A percentile compares a stretch with the other conserved stretches of the same genome.
Evolutionary conservation across 2,329 filamentous ascomycete species (phyloP).

Genomic region (Fusarium succisae): DNA sequence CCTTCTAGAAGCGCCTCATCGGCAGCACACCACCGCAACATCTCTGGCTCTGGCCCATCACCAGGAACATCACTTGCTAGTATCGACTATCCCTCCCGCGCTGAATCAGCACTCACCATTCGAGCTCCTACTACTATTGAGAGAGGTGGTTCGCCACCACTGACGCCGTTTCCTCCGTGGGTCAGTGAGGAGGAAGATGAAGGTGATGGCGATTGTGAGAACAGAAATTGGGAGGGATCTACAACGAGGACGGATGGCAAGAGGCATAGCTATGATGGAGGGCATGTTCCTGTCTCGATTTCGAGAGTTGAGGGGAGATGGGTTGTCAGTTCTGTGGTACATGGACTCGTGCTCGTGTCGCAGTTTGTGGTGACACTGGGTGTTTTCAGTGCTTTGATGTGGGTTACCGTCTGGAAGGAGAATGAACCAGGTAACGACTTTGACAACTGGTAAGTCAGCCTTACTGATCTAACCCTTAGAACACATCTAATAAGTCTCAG

Average conservation of each 20-base stretch:
- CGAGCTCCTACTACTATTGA: conserved; percentile 19
- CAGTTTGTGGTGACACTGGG: conserved; percentile 40
- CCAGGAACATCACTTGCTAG: conserved; percentile 8
- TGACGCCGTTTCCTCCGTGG: conserved; percentile 45
- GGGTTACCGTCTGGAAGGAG: conserved; percentile 41
- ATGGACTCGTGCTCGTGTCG: conserved; percentile 41
- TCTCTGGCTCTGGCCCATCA: conserved; percentile 3
- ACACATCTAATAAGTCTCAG: conserved; percentile 20
- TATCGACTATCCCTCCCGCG: conserved; percentile 25
- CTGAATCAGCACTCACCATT: conserved; percentile 33
- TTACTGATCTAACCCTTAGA: fast-evolving
- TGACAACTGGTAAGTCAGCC: conserved; percentile 36
- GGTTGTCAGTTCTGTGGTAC: conserved; percentile 35
- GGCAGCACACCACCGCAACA: conserved; percentile 2
- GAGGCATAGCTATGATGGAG: not conserved
- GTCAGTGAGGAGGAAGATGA: conserved; percentile 27
- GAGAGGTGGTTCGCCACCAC: conserved; percentile 22
- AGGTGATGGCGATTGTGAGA: conserved; percentile 26
- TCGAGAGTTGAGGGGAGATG: conserved; percentile 16
- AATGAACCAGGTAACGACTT: conserved; percentile 35
- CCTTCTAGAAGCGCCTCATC: conserved; percentile 6
- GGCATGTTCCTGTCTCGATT: conserved; percentile 3
- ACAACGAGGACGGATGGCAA: not conserved
- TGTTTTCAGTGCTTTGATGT: conserved; percentile 42
- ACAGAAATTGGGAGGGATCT: conserved; percentile 14